Conservation (phyloP, 257 asterid species). For the Solanum acaule region DNA sequence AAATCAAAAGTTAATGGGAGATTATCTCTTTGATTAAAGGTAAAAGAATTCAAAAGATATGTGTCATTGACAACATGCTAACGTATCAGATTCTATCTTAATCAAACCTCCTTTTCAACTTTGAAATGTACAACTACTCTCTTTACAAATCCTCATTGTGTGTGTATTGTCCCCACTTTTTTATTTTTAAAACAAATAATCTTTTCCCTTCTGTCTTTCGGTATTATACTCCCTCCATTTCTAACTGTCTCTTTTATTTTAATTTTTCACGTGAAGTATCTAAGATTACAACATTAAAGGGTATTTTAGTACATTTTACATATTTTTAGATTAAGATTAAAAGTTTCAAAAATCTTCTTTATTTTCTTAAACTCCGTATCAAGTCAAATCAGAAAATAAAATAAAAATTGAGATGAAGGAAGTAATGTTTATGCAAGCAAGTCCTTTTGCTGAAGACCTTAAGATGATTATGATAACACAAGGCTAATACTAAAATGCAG, state of each 20-base stretch:
- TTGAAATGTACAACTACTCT: background rate
- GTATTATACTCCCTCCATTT: background rate
- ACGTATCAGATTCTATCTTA: background rate
- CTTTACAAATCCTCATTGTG: background rate
- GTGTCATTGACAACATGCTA: background rate
- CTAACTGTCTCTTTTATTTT: fast-evolving
- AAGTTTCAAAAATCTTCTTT: too few relatives aligned
- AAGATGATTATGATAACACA: too few relatives aligned
- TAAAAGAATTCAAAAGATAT: background rate
- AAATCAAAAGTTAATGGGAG: background rate
- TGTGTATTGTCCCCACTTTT: background rate
- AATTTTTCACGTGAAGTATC: fast-evolving
- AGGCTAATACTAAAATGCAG: too few relatives aligned
- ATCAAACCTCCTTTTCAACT: background rate
- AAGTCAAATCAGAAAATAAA: too few relatives aligned
- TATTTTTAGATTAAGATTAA: too few relatives aligned
- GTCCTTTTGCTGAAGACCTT: too few relatives aligned
- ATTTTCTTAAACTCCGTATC: too few relatives aligned
- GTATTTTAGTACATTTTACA: too few relatives aligned
- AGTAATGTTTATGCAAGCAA: too few relatives aligned
- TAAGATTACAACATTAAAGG: too few relatives aligned
- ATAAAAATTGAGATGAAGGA: too few relatives aligned
- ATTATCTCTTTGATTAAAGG: background rate
- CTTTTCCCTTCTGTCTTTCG: background rate
- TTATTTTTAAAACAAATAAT: background rate